Evolutionary conservation across 1,284 basidiomycete species (phyloP).

Genomic region (Moesziomyces globuligerus): DNA sequence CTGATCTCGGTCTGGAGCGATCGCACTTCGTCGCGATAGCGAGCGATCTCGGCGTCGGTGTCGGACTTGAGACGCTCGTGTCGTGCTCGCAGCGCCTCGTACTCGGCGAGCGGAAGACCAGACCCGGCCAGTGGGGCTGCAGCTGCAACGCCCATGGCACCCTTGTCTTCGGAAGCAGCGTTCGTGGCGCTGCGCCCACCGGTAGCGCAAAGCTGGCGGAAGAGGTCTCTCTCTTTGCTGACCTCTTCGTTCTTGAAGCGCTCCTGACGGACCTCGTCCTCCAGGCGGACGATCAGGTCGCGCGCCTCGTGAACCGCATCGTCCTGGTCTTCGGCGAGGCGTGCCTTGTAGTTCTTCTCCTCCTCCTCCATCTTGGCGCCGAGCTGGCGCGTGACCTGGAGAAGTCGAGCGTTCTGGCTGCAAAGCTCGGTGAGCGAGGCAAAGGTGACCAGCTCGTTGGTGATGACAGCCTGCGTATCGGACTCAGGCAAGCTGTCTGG

Average conservation of each 20-base stretch:
- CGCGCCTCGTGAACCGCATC: slow-evolving; percentile 87
- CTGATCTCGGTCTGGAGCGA: slow-evolving; percentile 72
- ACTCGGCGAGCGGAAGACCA: slow-evolving; percentile 30
- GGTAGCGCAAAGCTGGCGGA: slow-evolving; percentile 76
- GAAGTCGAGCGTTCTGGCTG: slow-evolving; percentile 86
- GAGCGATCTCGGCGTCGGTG: slow-evolving; percentile 76
- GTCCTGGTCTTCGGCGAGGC: slow-evolving; percentile 73
- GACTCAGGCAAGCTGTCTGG: slow-evolving; percentile 31
- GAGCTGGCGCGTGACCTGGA: slow-evolving; percentile 80
- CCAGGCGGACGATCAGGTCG: slow-evolving; percentile 82
- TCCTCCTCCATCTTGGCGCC: slow-evolving; percentile 66
- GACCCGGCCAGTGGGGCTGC: slow-evolving; percentile 1
- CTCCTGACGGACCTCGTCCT: slow-evolving; percentile 77
- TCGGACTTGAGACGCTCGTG: slow-evolving; percentile 81
- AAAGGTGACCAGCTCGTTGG: slow-evolving; percentile 89
- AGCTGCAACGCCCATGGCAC: not conserved
- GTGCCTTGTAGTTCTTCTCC: slow-evolving; percentile 57
- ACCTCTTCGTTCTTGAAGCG: slow-evolving; percentile 80
- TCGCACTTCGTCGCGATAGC: slow-evolving; percentile 79
- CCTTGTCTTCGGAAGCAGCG: slow-evolving; percentile 15
- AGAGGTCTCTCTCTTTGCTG: slow-evolving; percentile 85
- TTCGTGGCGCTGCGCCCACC: slow-evolving; percentile 31
- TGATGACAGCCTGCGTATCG: slow-evolving; percentile 75
- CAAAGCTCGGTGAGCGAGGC: slow-evolving; percentile 81
- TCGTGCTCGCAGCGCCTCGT: slow-evolving; percentile 40